Conservation (phyloP, 108 stramenopile species). For the Thalassiosira profunda region DNA sequence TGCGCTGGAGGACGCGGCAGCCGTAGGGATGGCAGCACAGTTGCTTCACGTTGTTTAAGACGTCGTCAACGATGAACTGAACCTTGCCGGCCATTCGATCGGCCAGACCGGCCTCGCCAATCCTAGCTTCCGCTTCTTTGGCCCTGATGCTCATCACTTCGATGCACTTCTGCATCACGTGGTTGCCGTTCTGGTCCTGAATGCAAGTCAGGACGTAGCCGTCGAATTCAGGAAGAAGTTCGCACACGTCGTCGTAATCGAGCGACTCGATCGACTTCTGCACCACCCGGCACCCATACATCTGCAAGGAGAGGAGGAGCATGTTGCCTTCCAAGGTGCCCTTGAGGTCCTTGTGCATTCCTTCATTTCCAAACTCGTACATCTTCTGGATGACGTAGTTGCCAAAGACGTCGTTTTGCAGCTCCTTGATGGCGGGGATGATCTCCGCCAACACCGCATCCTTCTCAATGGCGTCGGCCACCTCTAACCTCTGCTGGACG, state of each 20-base stretch:
- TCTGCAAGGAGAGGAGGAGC: slow-evolving; percentile 84
- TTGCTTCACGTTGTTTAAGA: slow-evolving; percentile 80
- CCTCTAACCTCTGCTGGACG: slow-evolving; percentile 95
- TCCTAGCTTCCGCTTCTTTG: slow-evolving; percentile 55
- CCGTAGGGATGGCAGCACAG: slow-evolving; percentile 97
- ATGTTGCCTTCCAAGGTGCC: slow-evolving; percentile 78
- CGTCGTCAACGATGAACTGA: slow-evolving; percentile 94
- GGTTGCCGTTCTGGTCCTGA: slow-evolving; percentile 98
- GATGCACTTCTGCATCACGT: slow-evolving; percentile 97
- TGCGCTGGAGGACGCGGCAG: slow-evolving; percentile 97
- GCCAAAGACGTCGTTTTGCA: slow-evolving; percentile 93
- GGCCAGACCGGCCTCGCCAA: slow-evolving; percentile 22
- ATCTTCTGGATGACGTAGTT: slow-evolving; percentile 99
- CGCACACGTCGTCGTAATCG: slow-evolving; percentile 72
- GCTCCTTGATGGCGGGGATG: slow-evolving; percentile 68
- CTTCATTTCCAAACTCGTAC: slow-evolving; percentile 89
- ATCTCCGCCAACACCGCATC: slow-evolving; percentile 89
- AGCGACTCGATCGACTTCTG: slow-evolving; percentile 94
- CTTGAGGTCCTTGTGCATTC: slow-evolving; percentile 72
- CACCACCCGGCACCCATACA: slow-evolving; percentile 97
- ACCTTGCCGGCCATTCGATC: slow-evolving; percentile 70
- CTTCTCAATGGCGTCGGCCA: slow-evolving; percentile 80
- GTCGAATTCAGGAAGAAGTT: slow-evolving; percentile 87
- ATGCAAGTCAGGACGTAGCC: slow-evolving; percentile 91
- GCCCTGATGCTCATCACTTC: slow-evolving; percentile 82